These are phyloP conservation scores for Lepidium sativum DNA, from an alignment of 345 rosid genomes.

Conservation along the genomic window DNA sequence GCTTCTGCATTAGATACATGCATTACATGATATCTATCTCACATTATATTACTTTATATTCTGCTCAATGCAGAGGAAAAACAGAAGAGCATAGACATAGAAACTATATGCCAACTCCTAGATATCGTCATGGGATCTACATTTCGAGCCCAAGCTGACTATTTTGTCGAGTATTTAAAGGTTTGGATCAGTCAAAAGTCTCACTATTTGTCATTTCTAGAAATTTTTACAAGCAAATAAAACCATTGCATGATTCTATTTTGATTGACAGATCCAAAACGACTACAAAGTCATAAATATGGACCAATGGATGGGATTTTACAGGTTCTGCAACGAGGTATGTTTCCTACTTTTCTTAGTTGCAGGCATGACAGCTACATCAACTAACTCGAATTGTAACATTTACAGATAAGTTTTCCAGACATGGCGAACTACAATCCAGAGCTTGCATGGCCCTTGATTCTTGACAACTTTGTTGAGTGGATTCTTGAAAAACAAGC, in stretches of 20 bases:
- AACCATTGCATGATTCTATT: background rate
- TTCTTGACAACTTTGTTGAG: conserved; percentile 97
- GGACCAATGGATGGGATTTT: conserved; percentile 94
- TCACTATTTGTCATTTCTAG: background rate
- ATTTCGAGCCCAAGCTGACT: conserved; percentile 67
- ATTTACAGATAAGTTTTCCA: conserved; percentile 84
- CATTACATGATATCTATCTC: background rate
- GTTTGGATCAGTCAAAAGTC: background rate
- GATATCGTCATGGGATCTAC: conserved; percentile 70
- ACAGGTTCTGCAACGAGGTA: conserved; percentile 90
- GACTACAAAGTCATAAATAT: conserved; percentile 92
- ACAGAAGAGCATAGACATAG: conserved; percentile 84
- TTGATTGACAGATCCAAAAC: conserved; percentile 49
- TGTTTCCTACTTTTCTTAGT: conserved; percentile 1
- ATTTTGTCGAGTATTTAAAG: conserved; percentile 44
- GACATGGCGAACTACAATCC: conserved; percentile 71
- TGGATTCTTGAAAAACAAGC: conserved; percentile 80
- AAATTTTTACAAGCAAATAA: background rate
- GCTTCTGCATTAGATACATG: background rate
- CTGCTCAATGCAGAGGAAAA: conserved; percentile 63
- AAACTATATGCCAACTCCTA: conserved; percentile 78
- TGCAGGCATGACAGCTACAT: background rate
- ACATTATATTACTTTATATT: background rate
- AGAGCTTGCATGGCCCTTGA: conserved; percentile 93
- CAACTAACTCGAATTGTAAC: background rate